These are phyloP conservation scores for Talaromyces piceae DNA, from an alignment of 2,329 filamentous ascomycete species.

Conservation along the genomic window DNA sequence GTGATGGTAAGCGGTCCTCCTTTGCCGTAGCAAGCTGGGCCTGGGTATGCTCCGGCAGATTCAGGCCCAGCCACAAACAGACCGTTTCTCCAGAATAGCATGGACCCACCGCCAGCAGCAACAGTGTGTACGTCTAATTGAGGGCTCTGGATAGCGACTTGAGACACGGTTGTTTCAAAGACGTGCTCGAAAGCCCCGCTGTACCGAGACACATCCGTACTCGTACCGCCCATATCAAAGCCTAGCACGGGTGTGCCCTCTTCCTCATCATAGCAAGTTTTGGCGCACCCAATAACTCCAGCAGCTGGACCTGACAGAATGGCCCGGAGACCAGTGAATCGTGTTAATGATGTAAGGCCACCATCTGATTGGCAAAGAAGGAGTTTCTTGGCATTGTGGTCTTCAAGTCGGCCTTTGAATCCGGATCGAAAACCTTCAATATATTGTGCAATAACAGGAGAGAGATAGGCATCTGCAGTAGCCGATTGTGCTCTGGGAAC, in stretches of 20 bases:
- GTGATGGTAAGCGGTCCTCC: constrained; percentile 87
- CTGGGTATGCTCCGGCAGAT: constrained; percentile 80
- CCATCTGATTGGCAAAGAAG: constrained; percentile 75
- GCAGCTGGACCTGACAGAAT: constrained; percentile 83
- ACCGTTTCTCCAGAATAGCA: constrained; percentile 75
- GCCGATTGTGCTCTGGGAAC: constrained; percentile 64
- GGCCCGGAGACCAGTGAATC: constrained; percentile 73
- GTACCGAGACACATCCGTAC: constrained; percentile 79
- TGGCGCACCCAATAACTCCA: constrained; percentile 85
- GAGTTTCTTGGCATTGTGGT: constrained; percentile 67
- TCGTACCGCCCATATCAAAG: constrained; percentile 93
- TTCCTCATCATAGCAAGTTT: constrained; percentile 75
- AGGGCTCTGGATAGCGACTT: constrained; percentile 84
- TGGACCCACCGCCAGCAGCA: constrained; percentile 64
- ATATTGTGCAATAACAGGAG: constrained; percentile 64
- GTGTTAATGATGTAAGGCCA: constrained; percentile 42
- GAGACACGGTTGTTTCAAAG: constrained; percentile 84
- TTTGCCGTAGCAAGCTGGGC: constrained; percentile 85
- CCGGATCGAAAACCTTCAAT: constrained; percentile 47
- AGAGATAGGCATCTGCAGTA: constrained; percentile 68
- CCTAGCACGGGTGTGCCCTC: constrained; percentile 80
- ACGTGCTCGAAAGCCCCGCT: constrained; percentile 83
- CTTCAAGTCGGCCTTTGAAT: constrained; percentile 68
- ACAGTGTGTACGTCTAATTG: constrained; percentile 92
- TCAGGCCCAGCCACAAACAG: constrained; percentile 86